Evolutionary conservation across 2,329 filamentous ascomycete species (phyloP).

Genomic region (Talaromyces sp.): DNA sequence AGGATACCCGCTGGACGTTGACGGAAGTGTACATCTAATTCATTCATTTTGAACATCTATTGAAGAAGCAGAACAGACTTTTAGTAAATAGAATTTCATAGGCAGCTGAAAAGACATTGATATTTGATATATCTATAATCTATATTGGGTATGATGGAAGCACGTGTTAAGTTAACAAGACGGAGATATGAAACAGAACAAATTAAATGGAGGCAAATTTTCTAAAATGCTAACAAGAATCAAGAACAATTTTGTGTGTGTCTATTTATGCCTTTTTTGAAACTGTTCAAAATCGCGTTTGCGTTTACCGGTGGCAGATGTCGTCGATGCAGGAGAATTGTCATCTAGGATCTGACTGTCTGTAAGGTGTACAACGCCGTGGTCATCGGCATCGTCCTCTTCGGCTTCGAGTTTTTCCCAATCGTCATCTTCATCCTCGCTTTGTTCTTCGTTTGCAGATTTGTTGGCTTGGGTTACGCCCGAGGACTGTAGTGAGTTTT

Average conservation of each 20-base stretch:
- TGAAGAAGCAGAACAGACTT: not conserved
- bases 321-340: constrained; percentile 11
- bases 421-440: constrained; percentile 28
- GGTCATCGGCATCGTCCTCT: constrained; percentile 32
- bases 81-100: not conserved
- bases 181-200: not conserved
- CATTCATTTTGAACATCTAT: not conserved
- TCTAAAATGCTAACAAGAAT: not conserved
- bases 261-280: not conserved
- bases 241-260: not conserved
- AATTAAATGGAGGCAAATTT: not conserved
- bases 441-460: not conserved
- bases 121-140: not conserved
- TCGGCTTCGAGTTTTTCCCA: constrained; percentile 43
- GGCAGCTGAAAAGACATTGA: not conserved
- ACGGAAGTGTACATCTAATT: constrained; percentile 4
- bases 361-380: constrained; percentile 30
- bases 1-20: constrained; percentile 12
- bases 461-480: not conserved
- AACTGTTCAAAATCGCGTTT: constrained; percentile 19
- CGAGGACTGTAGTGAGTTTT: not conserved
- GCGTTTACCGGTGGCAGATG: constrained; percentile 11
- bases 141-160: constrained; percentile 11
- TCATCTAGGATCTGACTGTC: constrained; percentile 32
- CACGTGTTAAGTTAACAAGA: not conserved